phyloP scores from a whole-genome alignment of 75 land plant genomes.

The Isoetes taiwanensis region DNA sequence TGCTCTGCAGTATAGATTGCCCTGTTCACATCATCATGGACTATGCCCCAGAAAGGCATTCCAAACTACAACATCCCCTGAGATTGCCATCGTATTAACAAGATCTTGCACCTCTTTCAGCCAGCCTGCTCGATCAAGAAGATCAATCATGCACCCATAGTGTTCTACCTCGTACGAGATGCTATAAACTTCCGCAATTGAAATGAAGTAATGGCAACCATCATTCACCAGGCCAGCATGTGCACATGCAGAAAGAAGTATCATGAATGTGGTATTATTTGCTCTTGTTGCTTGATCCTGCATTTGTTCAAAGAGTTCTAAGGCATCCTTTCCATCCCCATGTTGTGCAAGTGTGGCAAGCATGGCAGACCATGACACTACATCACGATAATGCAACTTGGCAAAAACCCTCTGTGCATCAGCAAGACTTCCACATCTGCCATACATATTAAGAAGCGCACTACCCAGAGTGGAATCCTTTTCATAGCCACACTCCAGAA shows the following conservation, averaged over 20 bases:
- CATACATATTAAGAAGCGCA: constrained; percentile 2
- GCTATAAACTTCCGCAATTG: background rate
- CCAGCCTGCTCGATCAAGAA: constrained; percentile 7
- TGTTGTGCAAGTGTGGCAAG: too few relatives aligned
- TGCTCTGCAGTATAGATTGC: background rate
- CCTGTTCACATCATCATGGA: background rate
- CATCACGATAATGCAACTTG: background rate
- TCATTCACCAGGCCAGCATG: constrained; percentile 8
- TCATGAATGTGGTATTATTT: background rate
- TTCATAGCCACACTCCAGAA: background rate
- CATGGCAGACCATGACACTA: too few relatives aligned
- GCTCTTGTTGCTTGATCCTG: too few relatives aligned
- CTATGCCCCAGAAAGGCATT: constrained; percentile 1
- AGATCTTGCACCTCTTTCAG: constrained; percentile 8
- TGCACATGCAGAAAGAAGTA: constrained; percentile 8
- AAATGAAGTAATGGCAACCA: constrained; percentile 1
- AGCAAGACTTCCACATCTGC: background rate
- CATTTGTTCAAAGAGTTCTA: too few relatives aligned
- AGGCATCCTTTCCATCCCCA: too few relatives aligned
- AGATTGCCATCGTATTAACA: background rate
- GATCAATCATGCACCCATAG: background rate
- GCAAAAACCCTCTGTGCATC: background rate
- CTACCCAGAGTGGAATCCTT: background rate
- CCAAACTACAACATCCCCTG: constrained; percentile 1
- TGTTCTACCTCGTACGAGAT: background rate